phyloP scores from a whole-genome alignment of 257 asterid genomes.

The Solanum lignicaule region DNA sequence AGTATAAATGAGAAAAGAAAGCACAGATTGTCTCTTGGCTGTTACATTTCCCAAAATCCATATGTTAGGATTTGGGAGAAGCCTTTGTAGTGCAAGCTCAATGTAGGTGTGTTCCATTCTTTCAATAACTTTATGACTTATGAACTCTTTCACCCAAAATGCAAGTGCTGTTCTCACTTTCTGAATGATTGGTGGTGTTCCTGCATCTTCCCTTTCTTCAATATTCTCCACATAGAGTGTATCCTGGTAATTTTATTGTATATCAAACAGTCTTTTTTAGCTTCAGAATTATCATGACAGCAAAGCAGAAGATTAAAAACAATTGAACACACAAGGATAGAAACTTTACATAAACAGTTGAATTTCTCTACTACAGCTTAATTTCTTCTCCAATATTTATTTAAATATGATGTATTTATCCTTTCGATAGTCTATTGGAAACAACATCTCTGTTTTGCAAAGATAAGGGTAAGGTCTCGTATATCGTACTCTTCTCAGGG shows the following conservation, averaged over 20 bases:
- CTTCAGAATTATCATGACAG: background rate
- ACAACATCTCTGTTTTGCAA: background rate
- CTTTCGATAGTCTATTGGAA: background rate
- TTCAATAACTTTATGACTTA: slow-evolving; percentile 23
- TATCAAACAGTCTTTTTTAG: background rate
- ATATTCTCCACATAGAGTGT: slow-evolving; percentile 29
- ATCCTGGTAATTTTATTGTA: slow-evolving; percentile 7
- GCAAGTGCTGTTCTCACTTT: slow-evolving; percentile 42
- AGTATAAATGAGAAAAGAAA: slow-evolving; percentile 20
- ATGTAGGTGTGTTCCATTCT: slow-evolving; percentile 18
- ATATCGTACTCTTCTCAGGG: background rate
- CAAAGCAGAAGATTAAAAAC: background rate
- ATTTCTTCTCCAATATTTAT: background rate
- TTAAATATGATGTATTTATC: background rate
- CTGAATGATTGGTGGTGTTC: slow-evolving; percentile 42
- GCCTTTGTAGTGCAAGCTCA: slow-evolving; percentile 19
- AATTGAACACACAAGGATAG: too few species aligned
- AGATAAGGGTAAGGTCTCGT: background rate
- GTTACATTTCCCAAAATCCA: slow-evolving; percentile 26
- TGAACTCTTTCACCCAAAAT: slow-evolving; percentile 38
- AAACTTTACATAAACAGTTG: background rate
- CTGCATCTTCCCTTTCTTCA: slow-evolving; percentile 55
- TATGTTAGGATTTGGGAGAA: slow-evolving; percentile 20
- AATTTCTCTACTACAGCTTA: background rate
- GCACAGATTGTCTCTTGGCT: slow-evolving; percentile 31